A percentile compares a stretch with the other conserved stretches of the same genome.
Conservation (phyloP, 768 basidiomycete species). For the Leccinellum luteum region DNA sequence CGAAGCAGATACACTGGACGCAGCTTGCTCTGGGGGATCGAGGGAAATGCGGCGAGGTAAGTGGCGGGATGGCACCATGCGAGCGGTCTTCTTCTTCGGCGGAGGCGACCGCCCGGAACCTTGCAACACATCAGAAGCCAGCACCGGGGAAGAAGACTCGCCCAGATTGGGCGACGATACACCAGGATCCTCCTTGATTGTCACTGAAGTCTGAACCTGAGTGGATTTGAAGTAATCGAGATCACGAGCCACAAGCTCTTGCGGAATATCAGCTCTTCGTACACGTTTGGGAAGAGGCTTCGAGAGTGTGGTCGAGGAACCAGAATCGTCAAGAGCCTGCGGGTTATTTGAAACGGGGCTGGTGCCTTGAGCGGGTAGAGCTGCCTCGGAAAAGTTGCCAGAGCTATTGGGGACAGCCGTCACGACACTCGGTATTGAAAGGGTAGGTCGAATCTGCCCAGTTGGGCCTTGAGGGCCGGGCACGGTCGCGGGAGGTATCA, state of each 20-base stretch:
- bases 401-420: neutral
- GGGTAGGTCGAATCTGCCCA: neutral
- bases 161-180: neutral
- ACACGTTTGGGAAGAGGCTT: constrained; percentile 30
- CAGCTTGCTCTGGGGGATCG: neutral
- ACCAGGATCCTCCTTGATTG: neutral
- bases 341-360: neutral
- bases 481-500: neutral
- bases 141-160: neutral
- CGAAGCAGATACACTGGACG: neutral
- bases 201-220: neutral
- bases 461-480: neutral
- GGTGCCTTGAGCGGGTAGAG: neutral
- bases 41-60: constrained; percentile 18
- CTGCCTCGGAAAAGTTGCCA: neutral
- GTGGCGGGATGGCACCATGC: constrained; percentile 25
- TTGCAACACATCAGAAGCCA: neutral
- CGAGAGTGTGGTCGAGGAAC: neutral
- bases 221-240: constrained; percentile 29
- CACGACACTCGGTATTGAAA: neutral
- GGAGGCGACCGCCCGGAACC: neutral
- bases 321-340: neutral
- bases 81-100: constrained; percentile 22
- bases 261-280: constrained; percentile 20
- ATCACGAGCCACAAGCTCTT: constrained; percentile 27